These are phyloP conservation scores for Melastoma candidum DNA, from an alignment of 441 rosid genomes.

Conservation along the genomic window DNA sequence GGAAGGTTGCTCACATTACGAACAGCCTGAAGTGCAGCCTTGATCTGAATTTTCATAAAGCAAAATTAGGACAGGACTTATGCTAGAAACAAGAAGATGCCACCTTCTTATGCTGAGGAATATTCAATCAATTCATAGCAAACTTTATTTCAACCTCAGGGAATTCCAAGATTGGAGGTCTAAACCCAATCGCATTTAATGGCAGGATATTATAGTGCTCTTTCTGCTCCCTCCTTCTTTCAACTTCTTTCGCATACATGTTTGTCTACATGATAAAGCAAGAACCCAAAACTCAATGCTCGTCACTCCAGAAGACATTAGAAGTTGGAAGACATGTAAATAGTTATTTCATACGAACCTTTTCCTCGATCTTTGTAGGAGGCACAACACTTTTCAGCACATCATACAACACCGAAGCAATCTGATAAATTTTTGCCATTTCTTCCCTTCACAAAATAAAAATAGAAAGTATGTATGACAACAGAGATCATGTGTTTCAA, in stretches of 20 bases:
- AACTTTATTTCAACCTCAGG: slow-evolving; percentile 56
- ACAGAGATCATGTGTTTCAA: slow-evolving; percentile 1
- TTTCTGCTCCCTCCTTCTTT: slow-evolving; percentile 50
- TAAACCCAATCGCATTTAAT: slow-evolving; percentile 49
- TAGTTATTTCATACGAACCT: slow-evolving; percentile 37
- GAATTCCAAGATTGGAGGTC: slow-evolving; percentile 77
- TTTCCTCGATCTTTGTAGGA: slow-evolving; percentile 33
- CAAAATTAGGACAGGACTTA: neutral
- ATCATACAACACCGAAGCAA: slow-evolving; percentile 77
- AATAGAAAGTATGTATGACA: slow-evolving; percentile 6
- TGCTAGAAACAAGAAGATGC: slow-evolving; percentile 3
- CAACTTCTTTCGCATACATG: slow-evolving; percentile 64
- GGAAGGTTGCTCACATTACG: slow-evolving; percentile 65
- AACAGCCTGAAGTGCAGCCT: slow-evolving; percentile 67
- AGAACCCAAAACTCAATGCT: neutral
- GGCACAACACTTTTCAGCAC: slow-evolving; percentile 63
- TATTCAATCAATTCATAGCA: slow-evolving; percentile 2
- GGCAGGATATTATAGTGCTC: slow-evolving; percentile 87
- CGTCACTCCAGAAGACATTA: neutral
- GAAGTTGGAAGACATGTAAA: neutral
- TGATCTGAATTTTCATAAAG: slow-evolving; percentile 40
- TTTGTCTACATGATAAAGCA: slow-evolving; percentile 37
- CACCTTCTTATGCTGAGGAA: neutral
- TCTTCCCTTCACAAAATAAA: slow-evolving; percentile 64
- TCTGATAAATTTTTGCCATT: slow-evolving; percentile 80